Evolutionary conservation across 2,329 filamentous ascomycete species (phyloP), one percentile per base, ranked within the genome.

Genomic region (Blumeria graminis): DNA sequence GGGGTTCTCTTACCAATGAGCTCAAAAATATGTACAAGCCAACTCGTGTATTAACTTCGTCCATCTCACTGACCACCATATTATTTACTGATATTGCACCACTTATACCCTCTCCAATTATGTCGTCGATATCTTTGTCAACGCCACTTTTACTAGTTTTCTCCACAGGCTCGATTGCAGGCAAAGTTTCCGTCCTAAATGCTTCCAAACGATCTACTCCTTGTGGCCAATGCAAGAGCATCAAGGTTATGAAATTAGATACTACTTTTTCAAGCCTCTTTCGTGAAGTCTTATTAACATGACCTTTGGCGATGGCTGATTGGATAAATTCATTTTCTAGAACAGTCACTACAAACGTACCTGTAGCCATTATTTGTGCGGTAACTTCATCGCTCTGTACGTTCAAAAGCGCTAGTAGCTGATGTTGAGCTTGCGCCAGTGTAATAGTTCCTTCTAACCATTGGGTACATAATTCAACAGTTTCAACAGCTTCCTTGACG

Each of bases 11-110:
- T 71, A 92, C 84, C 66, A 84, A 76, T 56, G 87, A 80, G 65
- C 88, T 92, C 8, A 95, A 71, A 66, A 90, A 92, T 6, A 94
- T 74, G 65, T 92, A 94, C 56, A 94, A 72, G 5, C 85, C 88
- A 55, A 86, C 84, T 66, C 87, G 77, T 3, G 87, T 86, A 61
- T 86, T 87, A 52, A 82, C 72, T 34, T 80, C 72, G 3, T 84
- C 83, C 9, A 89, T 69, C 54, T 93, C 85, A 32, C 76, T 71
- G 9, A 81, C 69, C 58, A 69, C 62, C 55, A 67, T 62, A 56
- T 58, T 63, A 11, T 67, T 65, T 51, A 65, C 62, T 6, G 61
- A 75, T 41, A 79, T 66, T 0, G 72, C 76, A 56, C 81, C 71
- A 4, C 72, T 76, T 57, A 81, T 71, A 4, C 73, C 71, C 22